Base-by-base conservation (phyloP, 805 yeast species). In the Torulaspora maleeae region DNA sequence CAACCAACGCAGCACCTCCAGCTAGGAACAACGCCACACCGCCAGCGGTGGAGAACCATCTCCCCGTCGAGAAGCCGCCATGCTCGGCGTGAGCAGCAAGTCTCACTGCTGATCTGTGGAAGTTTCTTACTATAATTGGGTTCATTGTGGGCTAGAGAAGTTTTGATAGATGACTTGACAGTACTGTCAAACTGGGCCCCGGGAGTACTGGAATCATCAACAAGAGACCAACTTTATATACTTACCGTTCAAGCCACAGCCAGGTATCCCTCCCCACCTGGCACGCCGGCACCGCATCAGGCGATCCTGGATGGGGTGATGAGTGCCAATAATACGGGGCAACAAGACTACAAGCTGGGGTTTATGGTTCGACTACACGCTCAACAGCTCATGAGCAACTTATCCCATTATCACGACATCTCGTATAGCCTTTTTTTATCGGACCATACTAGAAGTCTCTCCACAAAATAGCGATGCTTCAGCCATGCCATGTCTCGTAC, bases 101-200 rank as follows among this genome's bases (percentile, higher is more conserved):
- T 35, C 47, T 48, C 12, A 46, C 45, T 36, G 54, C 51, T 9
- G 52, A 36, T 44, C 47, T 48, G 22, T 48, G 51, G 9, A 53
- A 38, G 34, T 38, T 43, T 45, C 56, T 54, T 20, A 52, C 45
- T 16, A 50, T 15, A 38, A 52, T 47, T 42, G 56, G 56, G 47
- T 48, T 53, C 53, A 49, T 49, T 22, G 28, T 36, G 27, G 27
- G 16, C 22, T 22, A 15, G 11, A 20, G 10, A 10, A 9, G 22
- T 11, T 15, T 36, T 16, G n/a, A 15, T 15, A 5, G 20, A 15
- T 7, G n/a, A 15, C n/a, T 32, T 2, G 30, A 22, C 30, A 27
- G 12, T 27, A 27, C 35, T 30, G 11, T 22, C 25, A 2, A 22
- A 2, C 10, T 4, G 8, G 10, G 3, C 25, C 2, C 25, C 25